Evolutionary conservation across 225 moss, liverwort and hornwort species (phyloP).

Genomic region (Bryum argenteum): DNA sequence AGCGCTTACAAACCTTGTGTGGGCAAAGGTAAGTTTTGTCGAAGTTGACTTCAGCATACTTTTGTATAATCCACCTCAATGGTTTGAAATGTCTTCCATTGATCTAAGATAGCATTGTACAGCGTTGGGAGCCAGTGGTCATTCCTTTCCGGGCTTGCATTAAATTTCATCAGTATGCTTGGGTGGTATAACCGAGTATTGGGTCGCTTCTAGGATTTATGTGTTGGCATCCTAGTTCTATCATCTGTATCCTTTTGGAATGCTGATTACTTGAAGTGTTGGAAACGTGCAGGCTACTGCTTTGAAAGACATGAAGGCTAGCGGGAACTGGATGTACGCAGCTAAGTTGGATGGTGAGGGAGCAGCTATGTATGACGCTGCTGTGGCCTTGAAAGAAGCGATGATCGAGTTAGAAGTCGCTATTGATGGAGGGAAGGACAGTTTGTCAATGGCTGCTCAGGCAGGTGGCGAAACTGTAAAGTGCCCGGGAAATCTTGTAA

Average conservation of each 20-base stretch:
- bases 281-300: slow-evolving; percentile 67
- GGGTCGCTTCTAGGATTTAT: not conserved
- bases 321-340: slow-evolving; percentile 99
- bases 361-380: slow-evolving; percentile 98
- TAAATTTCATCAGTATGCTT: not conserved
- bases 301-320: slow-evolving; percentile 94
- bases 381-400: slow-evolving; percentile 81
- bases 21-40: slow-evolving; percentile 77
- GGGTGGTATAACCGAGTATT: not conserved
- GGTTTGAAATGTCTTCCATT: not conserved
- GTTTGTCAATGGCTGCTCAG: slow-evolving; percentile 98
- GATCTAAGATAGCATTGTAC: not conserved
- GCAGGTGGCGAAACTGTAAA: slow-evolving; percentile 98
- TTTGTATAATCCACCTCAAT: slow-evolving; percentile 8
- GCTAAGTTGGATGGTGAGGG: slow-evolving; percentile 96
- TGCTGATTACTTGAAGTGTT: slow-evolving; percentile 15
- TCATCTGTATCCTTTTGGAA: not conserved
- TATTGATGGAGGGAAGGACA: slow-evolving; percentile 97
- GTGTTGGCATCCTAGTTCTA: slow-evolving; percentile 1
- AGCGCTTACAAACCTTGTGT: slow-evolving; percentile 95
- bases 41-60: not conserved
- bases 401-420: slow-evolving; percentile 94
- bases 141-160: not conserved
- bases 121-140: not conserved
- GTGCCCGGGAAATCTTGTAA: slow-evolving; percentile 97